Base-by-base conservation (phyloP, 2,329 filamentous ascomycete species). In the Emmonsiellopsis sp. region DNA sequence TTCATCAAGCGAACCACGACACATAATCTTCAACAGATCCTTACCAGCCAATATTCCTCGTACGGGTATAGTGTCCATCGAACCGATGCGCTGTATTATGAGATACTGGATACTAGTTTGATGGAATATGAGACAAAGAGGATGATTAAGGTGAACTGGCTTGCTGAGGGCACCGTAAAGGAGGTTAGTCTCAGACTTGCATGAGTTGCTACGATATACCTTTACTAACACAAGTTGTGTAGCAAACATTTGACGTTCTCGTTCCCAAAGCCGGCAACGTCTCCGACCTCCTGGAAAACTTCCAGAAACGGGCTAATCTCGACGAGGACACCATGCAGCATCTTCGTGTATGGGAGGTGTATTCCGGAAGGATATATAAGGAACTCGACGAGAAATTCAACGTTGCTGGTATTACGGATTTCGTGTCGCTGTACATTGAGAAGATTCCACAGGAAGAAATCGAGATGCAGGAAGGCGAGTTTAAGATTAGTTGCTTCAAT, bases 71-170 rank as follows among this genome's bases (percentile, higher is more conserved):
- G 80, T 56, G 83, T 79, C 34, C 87, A 90, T 64, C 80, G 84
- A 52, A 73, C 79, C 17, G 92, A 97, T 69, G 82, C 86, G 0
- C 76, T 98, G 51, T 97, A 85, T 68, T 98, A 91, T 65, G 93
- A 98, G 68, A 82, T 97, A 32, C 74, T 98, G 42, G 93, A 98
- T 58, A 95, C 96, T 76, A 95, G 89, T 63, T 73, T 98, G 46
- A 87, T 88, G 27, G 94, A 98, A 69, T 78, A 95, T 43, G 93
- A 98, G 65, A 93, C 88, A 53, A 93, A 95, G 75, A 96, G 94
- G 75, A 82, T 76, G 54, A 74, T 97, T 58, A 92, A 88, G 68
- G 73, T 98, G 47, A 87, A 78, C 1, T 92, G 87, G 83, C 75
- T 98, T 45, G 87, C 85, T 42, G 93, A 98, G 58, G 93, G 93